Percentiles rank a stretch among this genome's conserved stretches.
These are phyloP conservation scores for Discostella pseudostelligera DNA, from an alignment of 108 stramenopile genomes.

Conservation along the genomic window DNA sequence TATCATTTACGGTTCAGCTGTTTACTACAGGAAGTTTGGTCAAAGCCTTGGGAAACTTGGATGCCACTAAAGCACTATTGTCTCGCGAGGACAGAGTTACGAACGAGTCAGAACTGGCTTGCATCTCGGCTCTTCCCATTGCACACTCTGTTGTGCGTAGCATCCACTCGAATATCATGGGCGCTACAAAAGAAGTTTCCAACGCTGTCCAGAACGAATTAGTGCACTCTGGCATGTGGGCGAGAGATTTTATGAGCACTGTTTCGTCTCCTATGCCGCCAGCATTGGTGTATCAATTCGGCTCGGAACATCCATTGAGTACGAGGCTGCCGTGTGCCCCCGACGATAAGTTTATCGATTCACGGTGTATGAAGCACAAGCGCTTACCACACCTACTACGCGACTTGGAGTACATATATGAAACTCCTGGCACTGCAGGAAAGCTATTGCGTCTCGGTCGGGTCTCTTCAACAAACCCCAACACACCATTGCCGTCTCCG, in stretches of 20 bases:
- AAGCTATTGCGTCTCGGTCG: constrained; percentile 60
- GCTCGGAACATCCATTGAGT: constrained; percentile 72
- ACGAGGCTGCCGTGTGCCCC: constrained; percentile 76
- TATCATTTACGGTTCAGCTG: constrained; percentile 89
- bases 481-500: constrained; percentile 19
- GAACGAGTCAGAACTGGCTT: constrained; percentile 40
- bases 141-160: constrained; percentile 76
- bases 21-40: constrained; percentile 89
- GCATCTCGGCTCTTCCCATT: constrained; percentile 73
- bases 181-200: constrained; percentile 73
- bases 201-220: constrained; percentile 31
- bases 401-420: constrained; percentile 89
- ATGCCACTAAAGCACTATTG: constrained; percentile 68
- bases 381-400: constrained; percentile 81
- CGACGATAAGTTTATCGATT: constrained; percentile 88
- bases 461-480: constrained; percentile 42
- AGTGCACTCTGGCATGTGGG: neutral
- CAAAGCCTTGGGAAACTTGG: constrained; percentile 70
- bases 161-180: constrained; percentile 83
- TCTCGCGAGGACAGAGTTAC: constrained; percentile 55
- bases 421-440: constrained; percentile 84
- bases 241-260: neutral
- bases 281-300: constrained; percentile 65
- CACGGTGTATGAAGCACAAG: constrained; percentile 80
- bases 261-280: constrained; percentile 31